These are phyloP conservation scores for Aspergillus pseudoglaucus DNA, from an alignment of 2,329 filamentous ascomycete species.

Conservation along the genomic window DNA sequence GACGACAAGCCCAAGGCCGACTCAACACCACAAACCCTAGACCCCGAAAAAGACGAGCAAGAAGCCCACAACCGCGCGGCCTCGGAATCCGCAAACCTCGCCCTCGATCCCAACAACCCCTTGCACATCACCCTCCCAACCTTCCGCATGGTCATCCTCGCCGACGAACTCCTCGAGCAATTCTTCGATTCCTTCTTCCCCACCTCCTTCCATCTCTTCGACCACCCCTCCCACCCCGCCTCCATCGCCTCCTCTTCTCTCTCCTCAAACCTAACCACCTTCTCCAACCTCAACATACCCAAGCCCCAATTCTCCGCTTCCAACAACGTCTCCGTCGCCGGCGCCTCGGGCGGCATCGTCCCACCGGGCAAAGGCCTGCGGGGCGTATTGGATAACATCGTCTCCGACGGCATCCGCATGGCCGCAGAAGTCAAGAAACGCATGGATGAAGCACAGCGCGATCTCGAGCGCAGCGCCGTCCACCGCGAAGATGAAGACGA, in stretches of 20 bases:
- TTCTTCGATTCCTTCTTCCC: conserved; percentile 98
- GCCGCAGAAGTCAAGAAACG: conserved; percentile 83
- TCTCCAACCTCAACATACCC: conserved; percentile 60
- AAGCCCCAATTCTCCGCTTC: conserved; percentile 34
- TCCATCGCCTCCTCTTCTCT: conserved; percentile 42
- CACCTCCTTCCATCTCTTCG: conserved; percentile 80
- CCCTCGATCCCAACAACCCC: conserved; percentile 85
- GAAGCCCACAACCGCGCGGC: conserved; percentile 51
- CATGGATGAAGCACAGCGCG: conserved; percentile 92
- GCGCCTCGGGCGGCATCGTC: conserved; percentile 53
- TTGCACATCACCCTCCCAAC: conserved; percentile 94
- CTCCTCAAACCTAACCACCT: conserved; percentile 73
- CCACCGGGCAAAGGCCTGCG: conserved; percentile 68
- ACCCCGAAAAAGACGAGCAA: conserved; percentile 16
- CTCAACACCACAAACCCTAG: conserved; percentile 8
- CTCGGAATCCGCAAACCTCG: conserved; percentile 75
- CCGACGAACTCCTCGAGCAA: conserved; percentile 88
- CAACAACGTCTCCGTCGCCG: conserved; percentile 37
- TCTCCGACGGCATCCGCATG: conserved; percentile 93
- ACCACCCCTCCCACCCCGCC: conserved; percentile 46
- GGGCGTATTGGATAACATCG: conserved; percentile 93
- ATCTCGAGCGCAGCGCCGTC: conserved; percentile 76
- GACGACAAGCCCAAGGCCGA: conserved; percentile 23
- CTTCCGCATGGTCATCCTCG: conserved; percentile 96
- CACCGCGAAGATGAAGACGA: conserved; percentile 62